Evolutionary conservation across 345 rosid genomes (phyloP).

Genomic region (Euphorbia lathyris): DNA sequence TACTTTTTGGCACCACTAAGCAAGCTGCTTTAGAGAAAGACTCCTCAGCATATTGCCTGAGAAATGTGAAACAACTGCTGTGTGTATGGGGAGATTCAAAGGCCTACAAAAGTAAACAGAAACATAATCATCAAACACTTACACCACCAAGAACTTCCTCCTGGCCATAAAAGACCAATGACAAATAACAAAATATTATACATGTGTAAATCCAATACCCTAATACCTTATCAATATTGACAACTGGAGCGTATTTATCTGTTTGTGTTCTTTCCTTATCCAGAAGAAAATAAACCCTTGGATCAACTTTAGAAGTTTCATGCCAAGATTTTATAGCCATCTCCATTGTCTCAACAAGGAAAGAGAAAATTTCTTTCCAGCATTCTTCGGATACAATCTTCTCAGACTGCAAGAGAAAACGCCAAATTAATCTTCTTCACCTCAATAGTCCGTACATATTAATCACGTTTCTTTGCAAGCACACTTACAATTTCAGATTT

Average conservation of each 20-base stretch:
- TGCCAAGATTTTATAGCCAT: constrained; percentile 79
- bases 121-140: neutral
- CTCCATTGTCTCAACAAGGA: constrained; percentile 77
- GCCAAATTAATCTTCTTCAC: constrained; percentile 14
- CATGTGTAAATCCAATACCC: neutral
- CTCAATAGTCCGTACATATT: neutral
- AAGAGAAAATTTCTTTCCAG: constrained; percentile 57
- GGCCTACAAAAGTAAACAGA: constrained; percentile 52
- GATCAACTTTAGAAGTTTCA: constrained; percentile 73
- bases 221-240: constrained; percentile 85
- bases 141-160: neutral
- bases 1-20: constrained; percentile 70
- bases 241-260: constrained; percentile 75
- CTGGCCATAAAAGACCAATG: neutral
- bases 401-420: constrained; percentile 49
- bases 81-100: constrained; percentile 93
- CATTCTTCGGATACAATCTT: constrained; percentile 58
- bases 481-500: constrained; percentile 68
- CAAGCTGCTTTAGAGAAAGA: constrained; percentile 89
- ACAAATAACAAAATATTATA: neutral
- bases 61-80: constrained; percentile 73
- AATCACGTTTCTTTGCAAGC: neutral
- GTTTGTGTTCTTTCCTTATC: constrained; percentile 75
- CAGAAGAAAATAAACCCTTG: constrained; percentile 71
- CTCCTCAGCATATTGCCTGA: constrained; percentile 82